phyloP scores from a whole-genome alignment of 2,329 filamentous ascomycete genomes.

The Aspergillus aculeatinus region DNA sequence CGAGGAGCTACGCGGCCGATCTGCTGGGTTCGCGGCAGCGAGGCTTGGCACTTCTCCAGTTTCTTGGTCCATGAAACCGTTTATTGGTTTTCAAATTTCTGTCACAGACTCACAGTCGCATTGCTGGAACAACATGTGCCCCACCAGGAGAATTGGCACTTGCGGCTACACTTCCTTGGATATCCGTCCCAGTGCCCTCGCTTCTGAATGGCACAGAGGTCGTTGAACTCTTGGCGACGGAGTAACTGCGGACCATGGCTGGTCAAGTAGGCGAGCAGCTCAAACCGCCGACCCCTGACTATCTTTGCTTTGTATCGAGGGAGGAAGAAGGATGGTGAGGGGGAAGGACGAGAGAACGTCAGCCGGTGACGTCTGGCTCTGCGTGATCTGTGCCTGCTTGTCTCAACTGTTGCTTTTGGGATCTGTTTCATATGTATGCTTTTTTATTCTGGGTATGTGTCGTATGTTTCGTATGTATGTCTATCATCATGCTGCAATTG shows the following conservation, averaged over 20 bases:
- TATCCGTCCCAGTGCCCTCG: neutral
- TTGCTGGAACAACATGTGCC: neutral
- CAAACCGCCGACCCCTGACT: neutral
- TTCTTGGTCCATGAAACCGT: neutral
- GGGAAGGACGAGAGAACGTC: slow-evolving; percentile 14
- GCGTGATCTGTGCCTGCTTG: neutral
- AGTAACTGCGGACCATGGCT: neutral
- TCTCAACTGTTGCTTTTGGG: neutral
- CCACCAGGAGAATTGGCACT: slow-evolving; percentile 5
- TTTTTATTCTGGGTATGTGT: neutral
- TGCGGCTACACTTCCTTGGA: slow-evolving; percentile 1
- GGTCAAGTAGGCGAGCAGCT: neutral
- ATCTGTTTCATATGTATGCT: neutral
- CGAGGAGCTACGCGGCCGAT: slow-evolving; percentile 21
- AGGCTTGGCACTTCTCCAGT: slow-evolving; percentile 25
- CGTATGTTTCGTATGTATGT: neutral
- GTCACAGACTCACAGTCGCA: neutral
- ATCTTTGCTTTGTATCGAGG: neutral
- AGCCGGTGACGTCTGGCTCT: neutral
- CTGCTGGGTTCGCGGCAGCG: slow-evolving; percentile 10
- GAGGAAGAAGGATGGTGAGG: neutral
- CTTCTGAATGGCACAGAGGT: slow-evolving; percentile 5
- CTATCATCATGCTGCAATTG: neutral
- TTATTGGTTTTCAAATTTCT: neutral
- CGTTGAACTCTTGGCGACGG: slow-evolving; percentile 6